Conservation (phyloP, 2,329 filamentous ascomycete genomes). For the Neobulgaria alba region DNA sequence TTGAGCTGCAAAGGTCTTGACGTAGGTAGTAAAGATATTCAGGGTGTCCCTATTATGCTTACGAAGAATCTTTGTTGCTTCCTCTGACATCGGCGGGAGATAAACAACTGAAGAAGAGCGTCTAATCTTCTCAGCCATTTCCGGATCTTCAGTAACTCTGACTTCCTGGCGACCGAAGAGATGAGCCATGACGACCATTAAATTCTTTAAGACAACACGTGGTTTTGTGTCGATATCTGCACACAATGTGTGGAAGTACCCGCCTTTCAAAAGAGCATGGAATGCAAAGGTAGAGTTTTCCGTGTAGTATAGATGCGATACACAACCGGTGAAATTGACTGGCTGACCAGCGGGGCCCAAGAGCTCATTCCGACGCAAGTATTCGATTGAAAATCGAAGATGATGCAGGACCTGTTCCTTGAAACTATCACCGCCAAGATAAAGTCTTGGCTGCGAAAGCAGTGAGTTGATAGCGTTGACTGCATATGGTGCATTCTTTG, state of each 20-base stretch:
- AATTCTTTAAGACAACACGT: conserved; percentile 41
- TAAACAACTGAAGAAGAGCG: conserved; percentile 55
- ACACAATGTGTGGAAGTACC: conserved; percentile 61
- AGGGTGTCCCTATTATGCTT: conserved; percentile 59
- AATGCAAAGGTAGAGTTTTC: conserved; percentile 71
- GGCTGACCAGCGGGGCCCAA: conserved; percentile 53
- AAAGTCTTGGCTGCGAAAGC: conserved; percentile 60
- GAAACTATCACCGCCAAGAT: conserved; percentile 59
- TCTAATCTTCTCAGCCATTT: conserved; percentile 40
- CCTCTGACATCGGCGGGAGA: conserved; percentile 52
- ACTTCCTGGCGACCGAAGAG: conserved; percentile 55
- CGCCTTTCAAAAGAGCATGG: conserved; percentile 61
- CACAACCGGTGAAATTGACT: conserved; percentile 62
- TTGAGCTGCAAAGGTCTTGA: conserved; percentile 59
- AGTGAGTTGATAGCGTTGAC: conserved; percentile 55
- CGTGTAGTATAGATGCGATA: conserved; percentile 68
- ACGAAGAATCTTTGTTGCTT: conserved; percentile 46
- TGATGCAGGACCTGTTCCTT: conserved; percentile 67
- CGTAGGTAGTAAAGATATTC: conserved; percentile 58
- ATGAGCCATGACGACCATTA: conserved; percentile 63
- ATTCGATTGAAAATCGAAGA: conserved; percentile 73
- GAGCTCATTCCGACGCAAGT: conserved; percentile 60
- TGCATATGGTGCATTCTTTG: conserved; percentile 54
- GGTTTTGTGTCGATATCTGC: conserved; percentile 43
- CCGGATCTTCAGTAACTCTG: conserved; percentile 40